Conservation (phyloP, 2,329 filamentous ascomycete genomes). For the Endocalyx cinctus region DNA sequence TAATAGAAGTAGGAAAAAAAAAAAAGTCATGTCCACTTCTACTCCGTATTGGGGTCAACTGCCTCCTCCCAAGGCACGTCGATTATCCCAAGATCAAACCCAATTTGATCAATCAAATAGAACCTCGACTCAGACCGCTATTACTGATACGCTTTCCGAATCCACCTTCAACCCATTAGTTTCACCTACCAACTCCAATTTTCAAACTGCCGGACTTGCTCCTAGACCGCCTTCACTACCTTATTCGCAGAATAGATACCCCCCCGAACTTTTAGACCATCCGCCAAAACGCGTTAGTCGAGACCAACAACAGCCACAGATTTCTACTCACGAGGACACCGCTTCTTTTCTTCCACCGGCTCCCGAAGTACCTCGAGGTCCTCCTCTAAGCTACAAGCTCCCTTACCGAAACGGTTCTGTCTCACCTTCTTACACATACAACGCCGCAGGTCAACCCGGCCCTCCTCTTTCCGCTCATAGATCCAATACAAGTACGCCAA, state of each 20-base stretch:
- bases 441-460: constrained; percentile 25
- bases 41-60: constrained; percentile 56
- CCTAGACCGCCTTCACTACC: constrained; percentile 56
- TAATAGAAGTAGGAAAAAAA: constrained; percentile 51
- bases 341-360: constrained; percentile 43
- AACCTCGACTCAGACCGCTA: constrained; percentile 51
- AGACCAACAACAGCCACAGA: constrained; percentile 39
- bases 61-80: constrained; percentile 44
- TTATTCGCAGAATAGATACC: constrained; percentile 38
- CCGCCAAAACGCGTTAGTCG: constrained; percentile 38
- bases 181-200: constrained; percentile 49
- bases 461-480: constrained; percentile 21
- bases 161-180: constrained; percentile 55
- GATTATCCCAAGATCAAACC: constrained; percentile 32
- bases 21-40: constrained; percentile 51
- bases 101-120: constrained; percentile 40
- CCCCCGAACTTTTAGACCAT: constrained; percentile 39
- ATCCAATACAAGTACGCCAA: constrained; percentile 17
- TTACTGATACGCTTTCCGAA: constrained; percentile 51
- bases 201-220: constrained; percentile 48
- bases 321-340: constrained; percentile 30
- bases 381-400: constrained; percentile 53
- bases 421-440: constrained; percentile 26
- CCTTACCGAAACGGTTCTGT: constrained; percentile 37
- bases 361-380: constrained; percentile 57